Evolutionary conservation across 1,139 yeast species (phyloP).

Genomic region (Yamadazyma blattariae): DNA sequence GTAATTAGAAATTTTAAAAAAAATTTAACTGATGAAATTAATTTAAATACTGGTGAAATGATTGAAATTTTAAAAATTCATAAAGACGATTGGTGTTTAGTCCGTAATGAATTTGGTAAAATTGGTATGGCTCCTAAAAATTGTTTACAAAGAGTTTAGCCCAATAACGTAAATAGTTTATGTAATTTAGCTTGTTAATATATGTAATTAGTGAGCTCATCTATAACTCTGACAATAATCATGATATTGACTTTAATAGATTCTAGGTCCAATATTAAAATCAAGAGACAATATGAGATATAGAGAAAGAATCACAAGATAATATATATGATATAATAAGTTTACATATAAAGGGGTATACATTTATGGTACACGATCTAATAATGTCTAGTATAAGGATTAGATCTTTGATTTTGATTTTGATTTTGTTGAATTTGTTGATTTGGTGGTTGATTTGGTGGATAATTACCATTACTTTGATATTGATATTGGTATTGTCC

Average conservation of each 20-base stretch:
- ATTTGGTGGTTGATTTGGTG: slow-evolving; percentile 5
- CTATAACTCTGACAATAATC: too few relatives aligned
- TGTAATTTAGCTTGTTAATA: too few relatives aligned
- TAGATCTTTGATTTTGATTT: slow-evolving; percentile 7
- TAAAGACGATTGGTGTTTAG: slow-evolving; percentile 42
- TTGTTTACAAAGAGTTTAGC: slow-evolving; percentile 23
- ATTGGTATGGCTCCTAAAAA: slow-evolving; percentile 36
- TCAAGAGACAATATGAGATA: too few relatives aligned
- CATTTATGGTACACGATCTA: slow-evolving; percentile 1
- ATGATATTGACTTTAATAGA: too few relatives aligned
- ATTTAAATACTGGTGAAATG: slow-evolving; percentile 30
- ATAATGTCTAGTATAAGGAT: slow-evolving; percentile 14
- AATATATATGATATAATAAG: too few relatives aligned
- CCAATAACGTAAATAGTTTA: too few relatives aligned
- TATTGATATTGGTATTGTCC: slow-evolving; percentile 14
- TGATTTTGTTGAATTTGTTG: slow-evolving; percentile 8
- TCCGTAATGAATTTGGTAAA: slow-evolving; percentile 23
- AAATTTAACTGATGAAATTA: slow-evolving; percentile 33
- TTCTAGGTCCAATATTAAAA: too few relatives aligned
- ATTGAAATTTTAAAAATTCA: slow-evolving; percentile 26
- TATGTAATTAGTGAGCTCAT: too few relatives aligned
- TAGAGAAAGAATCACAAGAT: too few relatives aligned
- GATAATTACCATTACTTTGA: slow-evolving; percentile 6
- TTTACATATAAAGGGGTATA: too few relatives aligned
- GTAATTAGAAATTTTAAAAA: slow-evolving; percentile 28